Conservation (phyloP, 345 rosid species). For the Populus davidiana region DNA sequence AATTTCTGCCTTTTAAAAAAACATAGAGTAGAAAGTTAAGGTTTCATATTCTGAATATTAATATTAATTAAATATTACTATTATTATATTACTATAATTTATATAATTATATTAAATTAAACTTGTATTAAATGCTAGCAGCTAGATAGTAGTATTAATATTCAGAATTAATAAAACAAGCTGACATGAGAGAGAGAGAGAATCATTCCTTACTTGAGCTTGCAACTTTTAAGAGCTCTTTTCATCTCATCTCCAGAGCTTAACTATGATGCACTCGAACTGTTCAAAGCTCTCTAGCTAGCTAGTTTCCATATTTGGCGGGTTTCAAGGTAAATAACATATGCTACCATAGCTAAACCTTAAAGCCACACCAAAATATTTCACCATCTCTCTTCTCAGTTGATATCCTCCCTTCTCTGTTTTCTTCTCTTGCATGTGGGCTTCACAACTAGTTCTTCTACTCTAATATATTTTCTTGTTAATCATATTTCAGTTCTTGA, state of each 20-base stretch:
- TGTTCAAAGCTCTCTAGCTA: no score
- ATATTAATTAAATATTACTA: neutral
- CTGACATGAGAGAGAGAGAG: neutral
- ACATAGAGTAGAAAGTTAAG: neutral
- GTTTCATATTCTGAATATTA: neutral
- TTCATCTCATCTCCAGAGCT: neutral
- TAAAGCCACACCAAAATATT: neutral
- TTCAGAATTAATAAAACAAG: neutral
- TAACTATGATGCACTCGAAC: neutral
- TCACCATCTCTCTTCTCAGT: neutral
- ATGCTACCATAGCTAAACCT: neutral
- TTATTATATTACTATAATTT: neutral
- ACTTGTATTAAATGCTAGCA: neutral
- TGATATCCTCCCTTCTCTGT: neutral
- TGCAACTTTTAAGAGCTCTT: slow-evolving; percentile 32
- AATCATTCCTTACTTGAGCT: slow-evolving; percentile 53
- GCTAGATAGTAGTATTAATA: neutral
- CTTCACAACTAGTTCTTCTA: neutral
- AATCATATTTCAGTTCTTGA: neutral
- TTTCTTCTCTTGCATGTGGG: neutral
- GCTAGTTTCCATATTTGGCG: neutral
- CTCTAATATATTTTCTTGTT: neutral
- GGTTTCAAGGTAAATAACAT: slow-evolving; percentile 13
- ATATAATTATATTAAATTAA: neutral
- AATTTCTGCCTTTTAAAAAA: neutral